phyloP scores from a whole-genome alignment of 495 filamentous ascomycete genomes.

The Amphirosellinia nigrospora region DNA sequence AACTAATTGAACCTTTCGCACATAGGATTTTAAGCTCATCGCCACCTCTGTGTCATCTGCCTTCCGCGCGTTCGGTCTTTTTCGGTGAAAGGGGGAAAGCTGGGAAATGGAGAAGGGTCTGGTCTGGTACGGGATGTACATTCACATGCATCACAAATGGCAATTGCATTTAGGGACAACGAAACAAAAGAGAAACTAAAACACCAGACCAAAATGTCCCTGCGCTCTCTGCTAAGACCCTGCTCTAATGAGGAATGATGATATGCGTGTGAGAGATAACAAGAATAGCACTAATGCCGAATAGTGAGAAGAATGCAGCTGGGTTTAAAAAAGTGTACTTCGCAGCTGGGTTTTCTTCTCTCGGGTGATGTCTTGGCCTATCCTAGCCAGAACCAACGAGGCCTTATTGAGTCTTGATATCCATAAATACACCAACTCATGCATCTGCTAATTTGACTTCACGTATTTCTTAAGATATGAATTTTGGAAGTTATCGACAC shows the following conservation, averaged over 20 bases:
- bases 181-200: conserved; percentile 20
- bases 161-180: conserved; percentile 30
- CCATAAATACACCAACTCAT: neutral
- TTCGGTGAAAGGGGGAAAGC: conserved; percentile 28
- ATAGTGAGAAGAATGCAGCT: conserved; percentile 18
- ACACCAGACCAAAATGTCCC: neutral
- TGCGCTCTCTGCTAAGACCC: neutral
- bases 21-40: conserved; percentile 24
- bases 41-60: conserved; percentile 27
- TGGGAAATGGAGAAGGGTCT: conserved; percentile 28
- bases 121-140: conserved; percentile 31
- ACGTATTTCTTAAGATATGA: neutral
- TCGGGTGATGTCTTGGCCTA: neutral
- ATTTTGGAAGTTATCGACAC: neutral
- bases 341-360: neutral
- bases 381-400: neutral
- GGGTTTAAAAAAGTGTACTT: neutral
- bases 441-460: neutral
- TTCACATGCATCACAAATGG: conserved; percentile 30
- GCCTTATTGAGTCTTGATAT: neutral
- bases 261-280: conserved; percentile 7
- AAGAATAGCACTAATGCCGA: conserved; percentile 10
- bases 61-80: conserved; percentile 29
- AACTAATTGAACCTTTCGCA: neutral
- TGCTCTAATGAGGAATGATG: conserved; percentile 16